phyloP scores from a whole-genome alignment of 2,329 filamentous ascomycete genomes.

The Grosmannia huntii region DNA sequence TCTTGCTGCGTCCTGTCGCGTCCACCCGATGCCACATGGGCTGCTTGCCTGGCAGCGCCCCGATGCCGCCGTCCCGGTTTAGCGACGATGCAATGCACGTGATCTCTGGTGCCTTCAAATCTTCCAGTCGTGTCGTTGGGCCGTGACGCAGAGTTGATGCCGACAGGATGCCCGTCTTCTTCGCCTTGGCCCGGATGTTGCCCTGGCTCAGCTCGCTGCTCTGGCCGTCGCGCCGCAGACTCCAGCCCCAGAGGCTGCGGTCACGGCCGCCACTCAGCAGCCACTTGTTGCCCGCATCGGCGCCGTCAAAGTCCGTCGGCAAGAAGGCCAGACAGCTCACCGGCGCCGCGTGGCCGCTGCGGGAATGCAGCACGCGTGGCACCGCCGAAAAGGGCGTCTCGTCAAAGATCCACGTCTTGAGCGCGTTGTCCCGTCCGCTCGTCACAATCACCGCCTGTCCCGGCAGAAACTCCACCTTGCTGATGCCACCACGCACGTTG shows the following conservation, averaged over 20 bases:
- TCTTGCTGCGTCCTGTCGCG: constrained; percentile 25
- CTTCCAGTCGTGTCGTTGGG: constrained; percentile 52
- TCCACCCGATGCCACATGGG: constrained; percentile 66
- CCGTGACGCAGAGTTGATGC: constrained; percentile 43
- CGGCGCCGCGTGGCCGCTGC: constrained; percentile 80
- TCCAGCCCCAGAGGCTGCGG: constrained; percentile 92
- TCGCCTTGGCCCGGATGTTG: constrained; percentile 73
- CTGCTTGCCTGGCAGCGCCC: constrained; percentile 64
- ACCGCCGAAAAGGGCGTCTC: constrained; percentile 79
- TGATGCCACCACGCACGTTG: constrained; percentile 59
- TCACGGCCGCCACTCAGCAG: constrained; percentile 80
- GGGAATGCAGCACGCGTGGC: constrained; percentile 71
- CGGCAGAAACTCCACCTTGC: constrained; percentile 74
- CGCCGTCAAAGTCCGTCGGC: constrained; percentile 77
- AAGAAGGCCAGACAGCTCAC: constrained; percentile 75
- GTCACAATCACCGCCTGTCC: constrained; percentile 86
- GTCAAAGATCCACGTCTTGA: constrained; percentile 96
- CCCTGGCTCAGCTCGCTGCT: constrained; percentile 90
- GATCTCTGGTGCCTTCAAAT: constrained; percentile 81
- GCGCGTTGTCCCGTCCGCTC: constrained; percentile 81
- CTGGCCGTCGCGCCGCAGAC: constrained; percentile 84
- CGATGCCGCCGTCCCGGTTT: constrained; percentile 90
- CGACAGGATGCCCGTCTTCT: constrained; percentile 66
- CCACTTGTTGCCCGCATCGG: constrained; percentile 86
- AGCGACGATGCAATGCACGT: constrained; percentile 83